Conservation (phyloP, 2,329 filamentous ascomycete species). For the Cladosporium sp. region DNA sequence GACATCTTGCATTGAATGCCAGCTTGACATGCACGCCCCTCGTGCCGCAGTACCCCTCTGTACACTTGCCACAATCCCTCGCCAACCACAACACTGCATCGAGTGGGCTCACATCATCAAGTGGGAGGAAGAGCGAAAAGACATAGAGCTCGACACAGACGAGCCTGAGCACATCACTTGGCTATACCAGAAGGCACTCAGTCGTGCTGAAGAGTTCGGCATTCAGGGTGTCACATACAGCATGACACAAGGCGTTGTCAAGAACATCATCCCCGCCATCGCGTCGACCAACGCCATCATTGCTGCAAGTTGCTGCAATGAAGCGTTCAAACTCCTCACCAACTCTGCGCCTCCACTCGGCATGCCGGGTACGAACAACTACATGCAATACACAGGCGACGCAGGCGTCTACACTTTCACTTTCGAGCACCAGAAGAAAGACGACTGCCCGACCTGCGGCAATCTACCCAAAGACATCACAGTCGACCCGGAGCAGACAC, state of each 20-base stretch:
- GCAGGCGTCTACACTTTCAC: slow-evolving; percentile 97
- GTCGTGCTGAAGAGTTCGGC: slow-evolving; percentile 81
- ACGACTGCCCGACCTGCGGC: slow-evolving; percentile 93
- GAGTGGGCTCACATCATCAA: slow-evolving; percentile 99
- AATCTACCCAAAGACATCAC: slow-evolving; percentile 74
- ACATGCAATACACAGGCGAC: slow-evolving; percentile 99
- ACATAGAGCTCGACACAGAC: slow-evolving; percentile 87
- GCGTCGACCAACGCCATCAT: slow-evolving; percentile 97
- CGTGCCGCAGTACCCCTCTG: slow-evolving; percentile 94
- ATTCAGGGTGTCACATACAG: slow-evolving; percentile 93
- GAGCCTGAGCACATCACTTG: slow-evolving; percentile 97
- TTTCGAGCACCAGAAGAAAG: slow-evolving; percentile 90
- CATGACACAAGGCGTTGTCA: slow-evolving; percentile 94
- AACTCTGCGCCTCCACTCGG: slow-evolving; percentile 78
- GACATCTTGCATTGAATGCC: slow-evolving; percentile 96
- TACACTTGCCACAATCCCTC: slow-evolving; percentile 92
- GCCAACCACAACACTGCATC: slow-evolving; percentile 96
- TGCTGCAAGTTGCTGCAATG: slow-evolving; percentile 92
- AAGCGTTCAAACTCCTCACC: slow-evolving; percentile 92
- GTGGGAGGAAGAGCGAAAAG: slow-evolving; percentile 74
- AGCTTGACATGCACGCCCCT: slow-evolving; percentile 98
- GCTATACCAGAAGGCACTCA: slow-evolving; percentile 83
- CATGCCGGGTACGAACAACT: slow-evolving; percentile 71
- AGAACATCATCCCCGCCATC: slow-evolving; percentile 99
- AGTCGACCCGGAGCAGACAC: slow-evolving; percentile 69